phyloP scores from a whole-genome alignment of 257 asterid species.

The Buddleja alternifolia region DNA sequence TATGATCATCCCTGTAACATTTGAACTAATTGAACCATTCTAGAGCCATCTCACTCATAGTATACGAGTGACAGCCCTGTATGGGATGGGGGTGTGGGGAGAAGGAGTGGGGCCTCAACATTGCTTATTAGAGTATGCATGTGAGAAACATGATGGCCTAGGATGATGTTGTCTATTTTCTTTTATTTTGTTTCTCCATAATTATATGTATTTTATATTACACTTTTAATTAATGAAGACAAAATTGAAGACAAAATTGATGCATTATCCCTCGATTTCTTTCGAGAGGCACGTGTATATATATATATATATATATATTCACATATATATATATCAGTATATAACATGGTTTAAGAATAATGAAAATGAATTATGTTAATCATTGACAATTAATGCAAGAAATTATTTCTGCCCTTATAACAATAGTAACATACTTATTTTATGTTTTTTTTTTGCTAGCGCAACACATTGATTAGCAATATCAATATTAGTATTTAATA shows the following conservation, averaged over 20 bases:
- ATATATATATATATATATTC: too few relatives aligned
- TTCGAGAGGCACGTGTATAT: neutral
- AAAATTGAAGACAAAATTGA: conserved; percentile 19
- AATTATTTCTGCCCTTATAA: too few relatives aligned
- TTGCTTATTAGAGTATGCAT: conserved; percentile 44
- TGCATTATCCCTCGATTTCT: conserved; percentile 10
- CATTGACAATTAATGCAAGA: too few relatives aligned
- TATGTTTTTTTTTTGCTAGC: too few relatives aligned
- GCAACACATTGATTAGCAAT: too few relatives aligned
- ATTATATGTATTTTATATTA: neutral
- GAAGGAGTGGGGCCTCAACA: conserved; percentile 29
- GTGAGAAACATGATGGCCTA: conserved; percentile 60
- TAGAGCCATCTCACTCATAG: too few relatives aligned
- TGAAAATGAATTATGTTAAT: too few relatives aligned
- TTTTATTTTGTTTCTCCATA: neutral
- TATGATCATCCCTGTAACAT: too few relatives aligned
- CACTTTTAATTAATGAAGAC: neutral
- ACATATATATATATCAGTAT: neutral
- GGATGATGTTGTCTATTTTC: conserved; percentile 30
- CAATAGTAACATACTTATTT: too few relatives aligned
- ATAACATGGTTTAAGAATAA: neutral
- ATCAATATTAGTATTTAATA: too few relatives aligned
- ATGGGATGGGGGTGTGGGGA: conserved; percentile 4
- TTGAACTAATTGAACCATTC: too few relatives aligned
- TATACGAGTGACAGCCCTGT: too few relatives aligned